Conservation (phyloP, 495 filamentous ascomycete genomes). For the Xylaria nigripes region DNA sequence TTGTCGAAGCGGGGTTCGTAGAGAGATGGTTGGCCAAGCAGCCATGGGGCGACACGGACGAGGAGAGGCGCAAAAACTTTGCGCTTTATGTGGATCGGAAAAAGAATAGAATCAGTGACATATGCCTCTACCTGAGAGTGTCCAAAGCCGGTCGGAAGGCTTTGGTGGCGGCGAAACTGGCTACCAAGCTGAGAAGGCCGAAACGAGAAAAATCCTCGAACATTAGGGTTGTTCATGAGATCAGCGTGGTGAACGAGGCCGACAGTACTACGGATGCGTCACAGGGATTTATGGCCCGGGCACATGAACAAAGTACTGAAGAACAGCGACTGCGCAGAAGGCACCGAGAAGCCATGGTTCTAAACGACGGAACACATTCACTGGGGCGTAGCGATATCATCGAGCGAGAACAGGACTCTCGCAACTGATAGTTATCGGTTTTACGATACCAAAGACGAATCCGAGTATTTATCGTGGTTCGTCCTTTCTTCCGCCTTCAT, state of each 20-base stretch:
- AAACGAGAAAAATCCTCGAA: constrained; percentile 19
- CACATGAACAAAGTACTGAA: constrained; percentile 38
- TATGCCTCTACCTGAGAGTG: constrained; percentile 31
- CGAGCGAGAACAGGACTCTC: constrained; percentile 33
- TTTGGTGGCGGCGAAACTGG: constrained; percentile 33
- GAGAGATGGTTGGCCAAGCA: constrained; percentile 50
- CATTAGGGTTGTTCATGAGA: constrained; percentile 29
- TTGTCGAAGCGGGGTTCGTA: constrained; percentile 44
- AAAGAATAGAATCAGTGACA: constrained; percentile 39
- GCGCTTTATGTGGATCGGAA: constrained; percentile 31
- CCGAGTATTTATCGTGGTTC: neutral
- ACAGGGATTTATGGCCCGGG: constrained; percentile 26
- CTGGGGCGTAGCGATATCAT: constrained; percentile 53
- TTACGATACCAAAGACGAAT: neutral
- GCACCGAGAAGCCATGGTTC: constrained; percentile 55
- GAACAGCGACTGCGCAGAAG: constrained; percentile 47
- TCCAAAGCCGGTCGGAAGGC: constrained; percentile 32
- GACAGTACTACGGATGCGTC: constrained; percentile 14
- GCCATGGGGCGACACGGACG: constrained; percentile 41
- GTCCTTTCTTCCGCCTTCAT: neutral
- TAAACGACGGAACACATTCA: constrained; percentile 52
- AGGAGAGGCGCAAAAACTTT: constrained; percentile 40
- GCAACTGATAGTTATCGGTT: constrained; percentile 7
- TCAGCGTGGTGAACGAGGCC: constrained; percentile 26
- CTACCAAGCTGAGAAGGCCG: constrained; percentile 12